Evolutionary conservation across 257 asterid genomes (phyloP), one percentile per base, ranked within the genome.

Genomic region (Solanum pimpinellifolium): DNA sequence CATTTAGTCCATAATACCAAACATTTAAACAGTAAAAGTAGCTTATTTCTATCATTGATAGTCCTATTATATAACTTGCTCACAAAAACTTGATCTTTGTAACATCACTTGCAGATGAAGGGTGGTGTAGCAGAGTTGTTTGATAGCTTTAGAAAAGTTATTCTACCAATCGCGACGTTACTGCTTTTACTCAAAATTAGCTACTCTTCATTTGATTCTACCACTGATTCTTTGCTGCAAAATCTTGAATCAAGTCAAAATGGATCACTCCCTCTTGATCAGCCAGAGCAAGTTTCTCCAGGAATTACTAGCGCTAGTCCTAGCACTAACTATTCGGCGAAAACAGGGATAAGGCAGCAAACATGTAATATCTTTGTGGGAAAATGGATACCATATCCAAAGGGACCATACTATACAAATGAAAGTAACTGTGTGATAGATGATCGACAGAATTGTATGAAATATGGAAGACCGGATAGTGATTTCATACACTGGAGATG

Each of bases 401-500:
- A 72, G 21, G 84, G 86, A 15, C 87, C 90, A 25, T 88, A 88
- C 12, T 88, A 85, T 68, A 80, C 88, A 2, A 88, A 88, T 59
- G 84, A 86, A 33, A 86, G 87, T 1, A 72, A 86, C 27, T 80
- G 90, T 59, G 83, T 33, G 25, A 85, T 88, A 2, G 90, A 88
- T 41, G 90, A 88, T 82, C 74, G 90, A 78, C 88, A 88, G 56
- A 88, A 88, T 83, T 88, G 90, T 70, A 88, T 88, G 87, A 88
- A 88, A 56, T 85, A 56, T 82, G 90, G 88, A 49, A 86, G 90
- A 25, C 72, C 78, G 9, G 90, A 88, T 47, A 41, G 46, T n/a
- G 90, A 75, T 73, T 88, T 86, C 84, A 11, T 88, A 87, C 83
- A 86, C 6, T 88, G 87, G 88, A 88, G 88, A 68, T 88, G 90